Evolutionary conservation across 2,329 filamentous ascomycete species (phyloP), one percentile per base, ranked within the genome.

Genomic region (Nannizziopsis arthrosporioides): DNA sequence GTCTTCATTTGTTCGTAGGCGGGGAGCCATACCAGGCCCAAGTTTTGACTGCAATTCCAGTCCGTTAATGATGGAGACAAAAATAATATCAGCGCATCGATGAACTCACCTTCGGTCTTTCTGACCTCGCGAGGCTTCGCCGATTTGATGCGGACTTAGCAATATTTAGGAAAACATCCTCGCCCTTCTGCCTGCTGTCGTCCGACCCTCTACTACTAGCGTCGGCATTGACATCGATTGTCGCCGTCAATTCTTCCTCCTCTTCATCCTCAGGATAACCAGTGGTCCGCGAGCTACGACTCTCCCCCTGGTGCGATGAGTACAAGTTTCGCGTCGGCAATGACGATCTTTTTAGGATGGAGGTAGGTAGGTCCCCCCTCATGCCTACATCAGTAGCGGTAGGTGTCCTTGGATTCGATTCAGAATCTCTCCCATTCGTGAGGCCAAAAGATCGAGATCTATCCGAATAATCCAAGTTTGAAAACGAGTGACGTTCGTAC

Each of bases 161-260:
- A 50, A 72, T 71, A 51, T 72, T 71, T 47, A 72, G 54, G 52
- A 71, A 72, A 22, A 72, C 55, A 57, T 72, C 69, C 45, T 70
- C 68, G 50, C 63, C 68, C 50, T 63, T 66, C 22, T 59, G 59
- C 38, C 60, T 60, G 34, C 56, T 51, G 37, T 70, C 66, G 34
- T 70, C 66, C 36, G 61, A 58, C 15, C 60, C 59, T 37, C 55
- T 62, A 49, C 58, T 62, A 41, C 53, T 56, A 22, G 36, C 48
- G 39, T 53, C 51, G n/a, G 42, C 37, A 32, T 44, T 42, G 15
- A 37, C 44, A 15, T 46, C 40, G 34, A 47, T 35, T 42, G 19
- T 35, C 8, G 46, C 46, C 12, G 46, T 48, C 12, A 44, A 41
- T 44, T 44, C 48, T 27, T 50, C 35, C 6, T 49, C 53, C 15